Conservation (phyloP, 2,329 filamentous ascomycete species). For the Pseudocercospora ulei region DNA sequence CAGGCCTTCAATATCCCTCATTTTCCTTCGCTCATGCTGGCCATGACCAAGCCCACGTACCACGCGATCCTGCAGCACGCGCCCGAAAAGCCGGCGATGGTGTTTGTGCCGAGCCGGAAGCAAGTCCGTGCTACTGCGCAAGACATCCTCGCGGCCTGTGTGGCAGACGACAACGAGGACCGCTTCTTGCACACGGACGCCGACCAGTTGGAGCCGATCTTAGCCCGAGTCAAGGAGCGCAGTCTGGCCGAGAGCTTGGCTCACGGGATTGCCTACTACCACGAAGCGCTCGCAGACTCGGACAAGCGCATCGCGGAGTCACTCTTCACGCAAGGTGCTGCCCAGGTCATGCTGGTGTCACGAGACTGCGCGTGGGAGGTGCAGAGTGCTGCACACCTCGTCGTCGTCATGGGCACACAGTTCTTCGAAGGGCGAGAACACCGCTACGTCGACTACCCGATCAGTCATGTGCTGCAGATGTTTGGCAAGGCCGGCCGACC, state of each 20-base stretch:
- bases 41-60: constrained; percentile 94
- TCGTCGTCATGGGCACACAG: constrained; percentile 95
- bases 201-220: constrained; percentile 69
- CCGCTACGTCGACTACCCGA: constrained; percentile 89
- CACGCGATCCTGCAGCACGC: constrained; percentile 80
- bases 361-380: constrained; percentile 96
- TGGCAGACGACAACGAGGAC: constrained; percentile 84
- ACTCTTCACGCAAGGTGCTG: constrained; percentile 77
- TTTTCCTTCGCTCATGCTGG: constrained; percentile 95
- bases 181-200: constrained; percentile 80
- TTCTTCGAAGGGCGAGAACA: constrained; percentile 96
- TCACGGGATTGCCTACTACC: constrained; percentile 93
- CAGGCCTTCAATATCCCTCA: constrained; percentile 94
- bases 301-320: constrained; percentile 93
- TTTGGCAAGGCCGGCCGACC: constrained; percentile 84
- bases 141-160: constrained; percentile 77
- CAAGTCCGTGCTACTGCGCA: constrained; percentile 79
- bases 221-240: constrained; percentile 75
- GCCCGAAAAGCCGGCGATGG: constrained; percentile 71
- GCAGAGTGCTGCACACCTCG: constrained; percentile 75
- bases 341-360: constrained; percentile 72
- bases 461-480: constrained; percentile 94
- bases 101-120: constrained; percentile 89
- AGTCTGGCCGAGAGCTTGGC: constrained; percentile 79
- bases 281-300: constrained; percentile 77